These are phyloP conservation scores for Trichoderma sp. DNA, from an alignment of 2,329 filamentous ascomycete species.

Conservation along the genomic window DNA sequence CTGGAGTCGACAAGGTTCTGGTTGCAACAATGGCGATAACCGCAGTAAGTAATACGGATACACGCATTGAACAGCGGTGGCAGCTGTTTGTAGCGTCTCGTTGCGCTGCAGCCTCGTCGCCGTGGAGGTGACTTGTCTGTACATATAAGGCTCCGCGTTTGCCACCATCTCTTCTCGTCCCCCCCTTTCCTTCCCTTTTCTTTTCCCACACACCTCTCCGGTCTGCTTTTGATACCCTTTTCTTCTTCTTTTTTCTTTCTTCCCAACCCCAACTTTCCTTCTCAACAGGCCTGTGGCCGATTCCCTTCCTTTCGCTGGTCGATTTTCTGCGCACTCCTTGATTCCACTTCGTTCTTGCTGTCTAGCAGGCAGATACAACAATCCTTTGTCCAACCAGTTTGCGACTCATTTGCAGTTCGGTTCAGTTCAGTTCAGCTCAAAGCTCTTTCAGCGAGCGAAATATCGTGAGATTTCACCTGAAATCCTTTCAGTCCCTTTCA, in stretches of 20 bases:
- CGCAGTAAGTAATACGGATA: too few relatives aligned
- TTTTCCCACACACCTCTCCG: not conserved
- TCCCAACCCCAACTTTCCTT: not conserved
- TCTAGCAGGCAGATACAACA: constrained; percentile 2
- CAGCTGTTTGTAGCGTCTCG: not conserved
- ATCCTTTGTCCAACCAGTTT: constrained; percentile 1
- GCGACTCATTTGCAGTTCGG: constrained; percentile 3
- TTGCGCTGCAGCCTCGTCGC: not conserved
- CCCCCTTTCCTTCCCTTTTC: not conserved
- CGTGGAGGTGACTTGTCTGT: not conserved
- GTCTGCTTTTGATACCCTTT: constrained; percentile 5
- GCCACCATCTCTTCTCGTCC: not conserved
- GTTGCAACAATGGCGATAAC: not conserved
- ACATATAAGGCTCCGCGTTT: not conserved
- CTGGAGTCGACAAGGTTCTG: not conserved
- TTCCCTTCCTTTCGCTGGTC: constrained; percentile 23
- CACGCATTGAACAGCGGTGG: not conserved
- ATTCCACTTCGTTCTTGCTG: not conserved
- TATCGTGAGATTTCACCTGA: not conserved
- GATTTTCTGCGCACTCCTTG: constrained; percentile 21
- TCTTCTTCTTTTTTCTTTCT: not conserved
- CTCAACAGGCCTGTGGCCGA: constrained; percentile 12
- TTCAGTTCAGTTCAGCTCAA: not conserved
- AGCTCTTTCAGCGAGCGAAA: not conserved
- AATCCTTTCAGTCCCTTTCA: not conserved